Conservation (phyloP, 2,329 filamentous ascomycete species). For the Gaeumannomyces tritici region DNA sequence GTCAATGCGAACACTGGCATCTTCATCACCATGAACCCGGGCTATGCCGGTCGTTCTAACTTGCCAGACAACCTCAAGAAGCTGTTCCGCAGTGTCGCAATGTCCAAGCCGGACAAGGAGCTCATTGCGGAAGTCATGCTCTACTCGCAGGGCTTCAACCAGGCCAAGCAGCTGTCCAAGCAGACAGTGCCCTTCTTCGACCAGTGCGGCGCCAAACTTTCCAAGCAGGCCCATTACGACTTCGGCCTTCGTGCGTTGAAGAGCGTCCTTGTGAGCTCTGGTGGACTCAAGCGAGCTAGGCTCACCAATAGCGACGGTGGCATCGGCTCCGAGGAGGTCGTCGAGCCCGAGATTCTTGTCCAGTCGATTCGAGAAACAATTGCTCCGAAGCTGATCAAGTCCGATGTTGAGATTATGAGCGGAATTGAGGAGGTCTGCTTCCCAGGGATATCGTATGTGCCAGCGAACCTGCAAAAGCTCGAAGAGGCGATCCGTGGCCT, state of each 20-base stretch:
- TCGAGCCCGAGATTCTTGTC: conserved; percentile 96
- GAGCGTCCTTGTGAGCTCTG: conserved; percentile 96
- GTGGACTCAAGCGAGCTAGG: conserved; percentile 82
- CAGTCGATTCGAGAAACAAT: conserved; percentile 98
- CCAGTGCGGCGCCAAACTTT: conserved; percentile 68
- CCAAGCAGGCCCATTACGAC: conserved; percentile 97
- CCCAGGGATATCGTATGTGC: conserved; percentile 86
- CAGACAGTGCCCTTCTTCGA: conserved; percentile 99
- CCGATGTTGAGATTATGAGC: conserved; percentile 82
- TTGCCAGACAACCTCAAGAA: conserved; percentile 99
- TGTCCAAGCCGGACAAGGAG: conserved; percentile 99
- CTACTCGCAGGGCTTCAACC: conserved; percentile 97
- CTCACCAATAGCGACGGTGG: conserved; percentile 49
- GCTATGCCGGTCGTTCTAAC: conserved; percentile 96
- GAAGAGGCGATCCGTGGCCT: conserved; percentile 74
- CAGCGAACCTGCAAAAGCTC: conserved; percentile 73
- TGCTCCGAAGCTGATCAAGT: conserved; percentile 88
- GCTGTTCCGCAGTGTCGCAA: conserved; percentile 95
- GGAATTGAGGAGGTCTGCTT: conserved; percentile 78
- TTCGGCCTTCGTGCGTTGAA: conserved; percentile 96
- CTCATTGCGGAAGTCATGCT: conserved; percentile 99
- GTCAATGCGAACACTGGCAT: conserved; percentile 94
- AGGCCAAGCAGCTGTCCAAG: conserved; percentile 86
- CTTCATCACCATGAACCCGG: conserved; percentile 99
- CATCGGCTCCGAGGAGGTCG: conserved; percentile 57